These are phyloP conservation scores for Rhinocladiella similis DNA, from an alignment of 2,329 filamentous ascomycete genomes.

Conservation along the genomic window DNA sequence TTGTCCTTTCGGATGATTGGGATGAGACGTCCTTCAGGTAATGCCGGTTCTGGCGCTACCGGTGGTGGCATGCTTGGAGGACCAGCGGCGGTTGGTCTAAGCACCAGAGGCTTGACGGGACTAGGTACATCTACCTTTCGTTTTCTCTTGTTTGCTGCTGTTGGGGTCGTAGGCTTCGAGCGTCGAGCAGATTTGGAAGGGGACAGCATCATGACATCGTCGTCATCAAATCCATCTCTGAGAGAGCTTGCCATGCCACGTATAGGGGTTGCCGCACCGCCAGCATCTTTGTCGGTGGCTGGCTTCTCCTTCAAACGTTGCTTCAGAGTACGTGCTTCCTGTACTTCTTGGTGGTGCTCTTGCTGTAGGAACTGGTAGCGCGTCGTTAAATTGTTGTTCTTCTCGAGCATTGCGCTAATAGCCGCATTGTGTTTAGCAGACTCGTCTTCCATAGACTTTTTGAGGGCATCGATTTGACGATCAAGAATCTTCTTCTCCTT, in stretches of 20 bases:
- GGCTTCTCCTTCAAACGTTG: constrained; percentile 37
- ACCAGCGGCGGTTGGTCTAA: constrained; percentile 27
- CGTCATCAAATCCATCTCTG: constrained; percentile 65
- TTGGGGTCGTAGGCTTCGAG: constrained; percentile 56
- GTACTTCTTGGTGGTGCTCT: constrained; percentile 57
- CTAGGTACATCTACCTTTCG: constrained; percentile 53
- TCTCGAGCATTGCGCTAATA: constrained; percentile 53
- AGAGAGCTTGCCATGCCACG: constrained; percentile 46
- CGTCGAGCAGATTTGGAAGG: constrained; percentile 52
- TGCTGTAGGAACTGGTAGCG: constrained; percentile 62
- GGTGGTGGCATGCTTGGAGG: constrained; percentile 8
- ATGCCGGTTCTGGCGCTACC: constrained; percentile 32
- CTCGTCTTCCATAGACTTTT: constrained; percentile 56
- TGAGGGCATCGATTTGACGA: constrained; percentile 52
- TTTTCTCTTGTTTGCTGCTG: constrained; percentile 59
- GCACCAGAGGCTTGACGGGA: constrained; percentile 47
- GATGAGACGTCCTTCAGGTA: constrained; percentile 22
- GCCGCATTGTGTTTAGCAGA: constrained; percentile 55
- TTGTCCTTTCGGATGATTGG: constrained; percentile 23
- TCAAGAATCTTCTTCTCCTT: constrained; percentile 56
- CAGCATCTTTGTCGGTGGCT: constrained; percentile 33
- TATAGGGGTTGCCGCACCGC: constrained; percentile 49
- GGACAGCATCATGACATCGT: constrained; percentile 57
- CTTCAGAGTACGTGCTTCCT: constrained; percentile 45
- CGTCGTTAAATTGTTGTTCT: constrained; percentile 58